Conservation (phyloP, 495 filamentous ascomycete genomes). For the Hypomontagnella monticulosa region DNA sequence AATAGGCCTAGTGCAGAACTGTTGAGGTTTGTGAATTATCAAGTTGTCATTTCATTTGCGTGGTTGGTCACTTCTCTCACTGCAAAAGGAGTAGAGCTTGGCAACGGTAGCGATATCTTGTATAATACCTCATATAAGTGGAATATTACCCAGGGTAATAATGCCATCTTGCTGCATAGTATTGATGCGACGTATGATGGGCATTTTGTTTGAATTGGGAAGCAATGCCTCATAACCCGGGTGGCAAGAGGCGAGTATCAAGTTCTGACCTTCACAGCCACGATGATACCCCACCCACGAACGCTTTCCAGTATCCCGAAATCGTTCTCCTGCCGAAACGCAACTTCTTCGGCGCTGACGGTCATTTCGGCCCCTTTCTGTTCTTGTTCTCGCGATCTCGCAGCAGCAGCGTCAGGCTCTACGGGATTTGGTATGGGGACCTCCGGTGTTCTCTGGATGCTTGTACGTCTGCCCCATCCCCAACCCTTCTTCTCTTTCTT, state of each 20-base stretch:
- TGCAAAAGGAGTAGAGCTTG: no score
- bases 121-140: no score
- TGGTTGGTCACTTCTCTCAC: no score
- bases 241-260: conserved; percentile 2
- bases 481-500: conserved; percentile 45
- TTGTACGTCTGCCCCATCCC: conserved; percentile 38
- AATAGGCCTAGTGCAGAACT: no score
- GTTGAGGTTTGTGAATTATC: no score
- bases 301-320: conserved; percentile 63
- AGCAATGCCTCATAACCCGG: background rate
- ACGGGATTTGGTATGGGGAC: background rate
- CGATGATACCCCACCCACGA: conserved; percentile 60
- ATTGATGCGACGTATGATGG: no score
- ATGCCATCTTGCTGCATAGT: no score
- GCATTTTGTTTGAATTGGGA: background rate
- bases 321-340: conserved; percentile 62
- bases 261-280: conserved; percentile 47
- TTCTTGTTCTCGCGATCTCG: conserved; percentile 12
- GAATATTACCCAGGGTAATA: no score
- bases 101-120: no score
- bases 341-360: conserved; percentile 60
- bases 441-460: conserved; percentile 16
- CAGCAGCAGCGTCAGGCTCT: conserved; percentile 3
- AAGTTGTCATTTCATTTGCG: no score
- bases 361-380: conserved; percentile 47